phyloP scores from a whole-genome alignment of 176 grass and related monocot species.

The Tillandsia leiboldiana region DNA sequence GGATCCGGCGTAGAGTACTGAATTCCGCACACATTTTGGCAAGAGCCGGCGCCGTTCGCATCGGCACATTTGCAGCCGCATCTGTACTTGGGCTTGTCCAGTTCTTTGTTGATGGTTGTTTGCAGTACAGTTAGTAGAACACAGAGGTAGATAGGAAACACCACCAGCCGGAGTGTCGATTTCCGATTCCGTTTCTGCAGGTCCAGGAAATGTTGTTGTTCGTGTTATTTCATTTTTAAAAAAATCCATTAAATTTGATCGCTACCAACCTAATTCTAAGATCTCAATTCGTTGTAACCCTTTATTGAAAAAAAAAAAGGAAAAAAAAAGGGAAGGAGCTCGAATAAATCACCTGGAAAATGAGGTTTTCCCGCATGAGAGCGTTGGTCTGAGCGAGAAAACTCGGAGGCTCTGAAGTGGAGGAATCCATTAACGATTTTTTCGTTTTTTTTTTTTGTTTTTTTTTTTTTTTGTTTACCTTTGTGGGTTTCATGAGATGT shows the following conservation, averaged over 20 bases:
- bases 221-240: too few relatives aligned
- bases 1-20: constrained; percentile 35
- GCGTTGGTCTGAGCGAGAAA: constrained; percentile 44
- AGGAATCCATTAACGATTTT: neutral
- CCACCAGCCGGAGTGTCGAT: constrained; percentile 26
- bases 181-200: constrained; percentile 35
- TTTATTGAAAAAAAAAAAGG: too few relatives aligned
- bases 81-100: constrained; percentile 22
- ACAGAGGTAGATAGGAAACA: constrained; percentile 41
- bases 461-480: neutral
- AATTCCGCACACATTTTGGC: constrained; percentile 29
- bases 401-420: constrained; percentile 21
- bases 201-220: neutral
- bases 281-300: too few relatives aligned
- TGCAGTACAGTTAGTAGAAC: constrained; percentile 32
- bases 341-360: constrained; percentile 28
- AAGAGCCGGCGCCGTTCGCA: neutral
- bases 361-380: constrained; percentile 51
- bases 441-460: neutral
- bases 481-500: too few relatives aligned
- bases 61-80: constrained; percentile 43
- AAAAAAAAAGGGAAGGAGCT: too few relatives aligned
- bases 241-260: too few relatives aligned
- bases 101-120: constrained; percentile 37
- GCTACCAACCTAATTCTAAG: too few relatives aligned